Percentiles rank a stretch among this genome's conserved stretches.
These are phyloP conservation scores for Combretum micranthum DNA, from an alignment of 345 rosid species.

Conservation along the genomic window DNA sequence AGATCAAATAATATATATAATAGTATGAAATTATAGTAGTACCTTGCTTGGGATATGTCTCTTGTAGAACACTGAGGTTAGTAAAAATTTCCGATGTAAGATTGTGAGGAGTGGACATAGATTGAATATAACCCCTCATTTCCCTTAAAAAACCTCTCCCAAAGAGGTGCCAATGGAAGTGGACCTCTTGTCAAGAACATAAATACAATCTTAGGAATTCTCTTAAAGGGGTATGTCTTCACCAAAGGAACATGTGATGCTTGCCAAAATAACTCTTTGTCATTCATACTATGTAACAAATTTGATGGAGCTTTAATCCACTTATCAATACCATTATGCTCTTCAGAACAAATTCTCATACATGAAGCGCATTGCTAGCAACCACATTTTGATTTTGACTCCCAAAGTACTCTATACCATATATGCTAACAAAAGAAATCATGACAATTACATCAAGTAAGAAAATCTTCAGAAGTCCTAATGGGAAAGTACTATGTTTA, in stretches of 20 bases:
- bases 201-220: constrained; percentile 77
- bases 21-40: constrained; percentile 2
- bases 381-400: no score
- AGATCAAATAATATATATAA: not conserved
- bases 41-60: constrained; percentile 85
- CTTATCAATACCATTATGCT: no score
- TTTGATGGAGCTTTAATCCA: no score
- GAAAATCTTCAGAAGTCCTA: no score
- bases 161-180: constrained; percentile 73
- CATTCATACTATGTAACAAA: constrained; percentile 50
- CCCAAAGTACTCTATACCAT: no score
- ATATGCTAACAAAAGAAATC: no score
- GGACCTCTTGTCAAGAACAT: constrained; percentile 92
- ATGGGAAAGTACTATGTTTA: no score
- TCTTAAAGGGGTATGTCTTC: constrained; percentile 48
- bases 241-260: constrained; percentile 73
- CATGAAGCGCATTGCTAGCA: no score
- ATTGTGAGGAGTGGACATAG: constrained; percentile 59
- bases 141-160: constrained; percentile 85
- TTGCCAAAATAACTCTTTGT: constrained; percentile 72
- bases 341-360: no score
- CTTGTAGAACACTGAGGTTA: constrained; percentile 50
- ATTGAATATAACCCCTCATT: constrained; percentile 47
- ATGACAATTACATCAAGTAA: no score
- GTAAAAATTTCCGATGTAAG: constrained; percentile 48